These are phyloP conservation scores for Amylocystis lapponica DNA, from an alignment of 768 basidiomycete genomes.

Conservation along the genomic window DNA sequence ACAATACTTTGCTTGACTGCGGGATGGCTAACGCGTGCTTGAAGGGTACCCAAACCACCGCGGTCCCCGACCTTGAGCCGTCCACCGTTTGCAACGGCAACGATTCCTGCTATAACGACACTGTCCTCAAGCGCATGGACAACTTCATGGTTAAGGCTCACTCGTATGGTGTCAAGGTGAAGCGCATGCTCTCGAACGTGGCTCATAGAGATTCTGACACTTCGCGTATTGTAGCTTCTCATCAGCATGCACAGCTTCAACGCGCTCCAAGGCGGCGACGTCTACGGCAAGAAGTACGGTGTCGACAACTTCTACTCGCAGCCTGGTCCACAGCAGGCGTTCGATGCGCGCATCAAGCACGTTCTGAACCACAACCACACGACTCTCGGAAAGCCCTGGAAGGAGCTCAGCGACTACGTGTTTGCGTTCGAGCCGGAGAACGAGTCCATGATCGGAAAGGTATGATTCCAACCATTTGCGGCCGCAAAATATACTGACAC, in stretches of 20 bases:
- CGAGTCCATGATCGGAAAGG: conserved; percentile 28
- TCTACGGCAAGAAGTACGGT: conserved; percentile 29
- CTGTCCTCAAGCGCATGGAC: conserved; percentile 30
- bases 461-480: not conserved
- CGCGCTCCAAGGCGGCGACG: conserved; percentile 27
- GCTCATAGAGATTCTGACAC: not conserved
- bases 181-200: not conserved
- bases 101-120: conserved; percentile 27
- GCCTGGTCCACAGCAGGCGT: conserved; percentile 19
- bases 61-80: conserved; percentile 30
- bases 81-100: conserved; percentile 24
- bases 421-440: conserved; percentile 35
- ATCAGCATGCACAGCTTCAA: conserved; percentile 26
- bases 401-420: conserved; percentile 31
- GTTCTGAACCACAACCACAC: conserved; percentile 34
- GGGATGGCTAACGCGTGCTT: not conserved
- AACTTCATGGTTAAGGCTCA: conserved; percentile 35
- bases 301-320: conserved; percentile 31
- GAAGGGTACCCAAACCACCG: conserved; percentile 22
- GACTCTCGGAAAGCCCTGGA: conserved; percentile 32
- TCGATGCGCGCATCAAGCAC: conserved; percentile 33
- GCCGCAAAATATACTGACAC: too few species aligned
- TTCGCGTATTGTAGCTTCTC: conserved; percentile 5
- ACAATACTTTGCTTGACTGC: not conserved
- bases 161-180: conserved; percentile 26